Percentiles rank a stretch among this genome's conserved stretches.
These are phyloP conservation scores for Sarcodon aspratus DNA, from an alignment of 768 basidiomycete species.

Conservation along the genomic window DNA sequence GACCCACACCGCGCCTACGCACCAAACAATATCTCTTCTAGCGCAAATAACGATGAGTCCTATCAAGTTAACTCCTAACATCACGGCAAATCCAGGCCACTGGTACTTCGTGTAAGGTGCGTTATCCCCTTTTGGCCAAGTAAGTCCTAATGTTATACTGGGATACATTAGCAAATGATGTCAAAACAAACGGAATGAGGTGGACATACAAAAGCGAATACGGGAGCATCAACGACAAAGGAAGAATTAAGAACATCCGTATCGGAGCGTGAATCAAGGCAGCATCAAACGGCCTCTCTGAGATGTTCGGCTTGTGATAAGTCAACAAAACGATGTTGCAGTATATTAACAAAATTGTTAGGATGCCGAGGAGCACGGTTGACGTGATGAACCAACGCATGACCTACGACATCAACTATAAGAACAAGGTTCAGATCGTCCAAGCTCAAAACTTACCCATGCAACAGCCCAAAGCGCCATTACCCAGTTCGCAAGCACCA, in stretches of 20 bases:
- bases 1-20: constrained; percentile 64
- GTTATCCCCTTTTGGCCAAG: constrained; percentile 40
- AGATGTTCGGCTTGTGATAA: constrained; percentile 51
- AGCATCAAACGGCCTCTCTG: constrained; percentile 54
- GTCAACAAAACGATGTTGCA: constrained; percentile 69
- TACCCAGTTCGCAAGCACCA: constrained; percentile 70
- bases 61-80: constrained; percentile 50
- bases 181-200: not conserved
- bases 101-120: constrained; percentile 47
- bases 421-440: not conserved
- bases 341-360: constrained; percentile 63
- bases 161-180: constrained; percentile 1
- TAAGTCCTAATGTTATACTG: constrained; percentile 62
- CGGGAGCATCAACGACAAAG: constrained; percentile 46
- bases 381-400: constrained; percentile 68
- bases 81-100: constrained; percentile 64
- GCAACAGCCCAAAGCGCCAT: constrained; percentile 74
- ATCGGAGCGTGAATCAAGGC: constrained; percentile 84
- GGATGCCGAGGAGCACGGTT: constrained; percentile 61
- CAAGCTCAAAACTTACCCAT: constrained; percentile 39
- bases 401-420: constrained; percentile 26
- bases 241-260: constrained; percentile 48
- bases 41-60: constrained; percentile 43
- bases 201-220: constrained; percentile 44
- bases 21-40: constrained; percentile 64